Percentiles rank a stretch among this genome's conserved stretches.
These are phyloP conservation scores for Fusarium clavum DNA, from an alignment of 2,329 filamentous ascomycete genomes.

Conservation along the genomic window DNA sequence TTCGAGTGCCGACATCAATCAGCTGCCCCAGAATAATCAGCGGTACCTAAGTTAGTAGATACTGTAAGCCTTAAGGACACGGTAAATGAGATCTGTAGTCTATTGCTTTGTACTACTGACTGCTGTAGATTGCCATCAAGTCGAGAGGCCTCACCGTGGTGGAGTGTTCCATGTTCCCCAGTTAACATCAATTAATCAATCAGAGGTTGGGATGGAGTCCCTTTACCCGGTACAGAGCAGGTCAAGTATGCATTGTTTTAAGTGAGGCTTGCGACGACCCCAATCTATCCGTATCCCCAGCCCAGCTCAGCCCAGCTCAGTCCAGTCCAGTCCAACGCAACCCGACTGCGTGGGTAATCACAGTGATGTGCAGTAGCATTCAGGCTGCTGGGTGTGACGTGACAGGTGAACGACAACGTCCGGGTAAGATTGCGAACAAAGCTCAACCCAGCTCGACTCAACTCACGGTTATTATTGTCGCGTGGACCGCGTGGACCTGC, in stretches of 20 bases:
- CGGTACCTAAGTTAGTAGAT: background rate
- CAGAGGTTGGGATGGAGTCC: background rate
- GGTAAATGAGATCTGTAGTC: background rate
- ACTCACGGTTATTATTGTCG: constrained; percentile 4
- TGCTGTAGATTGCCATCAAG: background rate
- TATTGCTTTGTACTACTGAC: background rate
- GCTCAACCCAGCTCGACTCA: background rate
- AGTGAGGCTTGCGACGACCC: background rate
- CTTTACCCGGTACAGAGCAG: background rate
- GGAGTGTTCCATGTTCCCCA: background rate
- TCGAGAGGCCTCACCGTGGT: background rate
- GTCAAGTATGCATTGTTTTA: background rate
- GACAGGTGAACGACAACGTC: background rate
- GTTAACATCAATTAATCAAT: background rate
- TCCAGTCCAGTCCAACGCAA: background rate
- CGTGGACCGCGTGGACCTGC: constrained; percentile 1
- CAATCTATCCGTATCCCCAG: background rate
- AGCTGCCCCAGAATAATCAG: constrained; percentile 5
- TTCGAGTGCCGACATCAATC: constrained; percentile 26
- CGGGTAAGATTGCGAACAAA: constrained; percentile 10
- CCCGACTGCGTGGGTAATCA: constrained; percentile 6
- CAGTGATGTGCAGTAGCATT: constrained; percentile 4
- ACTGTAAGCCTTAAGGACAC: background rate
- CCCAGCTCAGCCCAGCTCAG: background rate
- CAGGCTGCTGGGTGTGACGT: constrained; percentile 3